Evolutionary conservation across 495 filamentous ascomycete genomes (phyloP).

Genomic region (Bombardia bombarda): DNA sequence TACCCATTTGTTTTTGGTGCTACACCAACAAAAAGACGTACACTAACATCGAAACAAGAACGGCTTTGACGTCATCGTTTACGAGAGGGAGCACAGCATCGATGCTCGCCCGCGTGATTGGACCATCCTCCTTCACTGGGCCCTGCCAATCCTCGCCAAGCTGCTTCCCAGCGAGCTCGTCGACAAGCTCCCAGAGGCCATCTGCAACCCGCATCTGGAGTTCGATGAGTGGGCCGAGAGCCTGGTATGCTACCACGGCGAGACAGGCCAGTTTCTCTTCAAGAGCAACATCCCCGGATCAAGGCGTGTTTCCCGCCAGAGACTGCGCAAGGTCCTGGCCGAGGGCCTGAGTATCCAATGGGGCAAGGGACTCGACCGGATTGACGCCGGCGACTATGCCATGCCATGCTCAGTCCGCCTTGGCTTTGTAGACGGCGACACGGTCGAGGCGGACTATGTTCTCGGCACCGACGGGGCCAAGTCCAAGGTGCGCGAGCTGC

Average conservation of each 20-base stretch:
- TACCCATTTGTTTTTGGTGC: too few relatives aligned
- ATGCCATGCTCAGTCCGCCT: too few relatives aligned
- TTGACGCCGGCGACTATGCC: conserved; percentile 44
- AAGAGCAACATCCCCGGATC: conserved; percentile 27
- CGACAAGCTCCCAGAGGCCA: conserved; percentile 23
- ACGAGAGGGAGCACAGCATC: conserved; percentile 35
- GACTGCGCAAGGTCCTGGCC: conserved; percentile 22
- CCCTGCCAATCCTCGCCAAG: conserved; percentile 16
- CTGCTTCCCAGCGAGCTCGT: conserved; percentile 33
- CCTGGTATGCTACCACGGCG: conserved; percentile 36
- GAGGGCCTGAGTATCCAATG: conserved; percentile 17
- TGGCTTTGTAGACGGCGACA: conserved; percentile 57
- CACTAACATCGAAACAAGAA: too few relatives aligned
- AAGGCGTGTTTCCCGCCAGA: conserved; percentile 38
- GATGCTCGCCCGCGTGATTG: conserved; percentile 43
- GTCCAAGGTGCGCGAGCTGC: conserved; percentile 27
- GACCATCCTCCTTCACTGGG: conserved; percentile 52
- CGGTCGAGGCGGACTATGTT: conserved; percentile 20
- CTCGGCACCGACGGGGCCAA: conserved; percentile 43
- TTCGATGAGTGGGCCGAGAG: conserved; percentile 24
- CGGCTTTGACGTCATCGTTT: conserved; percentile 40
- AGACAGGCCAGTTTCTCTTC: conserved; percentile 38
- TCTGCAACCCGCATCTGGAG: conserved; percentile 31
- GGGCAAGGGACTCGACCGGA: conserved; percentile 17
- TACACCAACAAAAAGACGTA: too few relatives aligned